These are phyloP conservation scores for Brettanomyces sp. DNA, from an alignment of 805 yeast species.

Conservation along the genomic window DNA sequence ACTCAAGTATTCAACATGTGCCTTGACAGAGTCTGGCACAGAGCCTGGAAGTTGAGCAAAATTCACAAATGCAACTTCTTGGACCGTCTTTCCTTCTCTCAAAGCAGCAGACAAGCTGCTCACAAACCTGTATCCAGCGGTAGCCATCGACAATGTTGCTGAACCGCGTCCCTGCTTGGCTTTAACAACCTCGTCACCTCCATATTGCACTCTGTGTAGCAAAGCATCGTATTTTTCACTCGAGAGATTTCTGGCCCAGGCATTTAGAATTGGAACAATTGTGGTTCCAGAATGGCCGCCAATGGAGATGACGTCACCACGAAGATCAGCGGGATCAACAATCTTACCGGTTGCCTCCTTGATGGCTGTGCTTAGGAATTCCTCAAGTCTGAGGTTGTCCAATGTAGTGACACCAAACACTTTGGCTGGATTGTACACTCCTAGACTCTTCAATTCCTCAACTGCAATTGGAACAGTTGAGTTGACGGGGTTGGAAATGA, in stretches of 20 bases:
- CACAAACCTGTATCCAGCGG: slow-evolving; percentile 80
- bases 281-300: slow-evolving; percentile 54
- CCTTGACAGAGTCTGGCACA: slow-evolving; percentile 6
- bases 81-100: slow-evolving; percentile 10
- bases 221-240: slow-evolving; percentile 35
- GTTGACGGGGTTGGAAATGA: slow-evolving; percentile 54
- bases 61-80: slow-evolving; percentile 43
- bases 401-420: slow-evolving; percentile 53
- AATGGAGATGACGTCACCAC: slow-evolving; percentile 39
- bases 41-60: slow-evolving; percentile 48
- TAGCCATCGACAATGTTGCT: slow-evolving; percentile 94
- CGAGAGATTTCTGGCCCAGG: slow-evolving; percentile 30
- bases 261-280: slow-evolving; percentile 39
- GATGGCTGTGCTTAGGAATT: slow-evolving; percentile 29
- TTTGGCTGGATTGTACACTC: slow-evolving; percentile 42
- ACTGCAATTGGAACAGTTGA: slow-evolving; percentile 54
- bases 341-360: slow-evolving; percentile 5
- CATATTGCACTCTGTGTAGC: slow-evolving; percentile 77
- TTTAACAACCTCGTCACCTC: slow-evolving; percentile 90
- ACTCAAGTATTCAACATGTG: slow-evolving; percentile 35
- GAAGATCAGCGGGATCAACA: slow-evolving; percentile 20
- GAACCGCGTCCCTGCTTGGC: slow-evolving; percentile 94
- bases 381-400: slow-evolving; percentile 48
- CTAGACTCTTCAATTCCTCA: slow-evolving; percentile 42
- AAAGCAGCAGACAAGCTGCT: slow-evolving; percentile 29